A percentile compares a stretch with the other conserved stretches of the same genome.
Conservation (phyloP, 2,329 filamentous ascomycete genomes). For the Fusarium heterosporum region DNA sequence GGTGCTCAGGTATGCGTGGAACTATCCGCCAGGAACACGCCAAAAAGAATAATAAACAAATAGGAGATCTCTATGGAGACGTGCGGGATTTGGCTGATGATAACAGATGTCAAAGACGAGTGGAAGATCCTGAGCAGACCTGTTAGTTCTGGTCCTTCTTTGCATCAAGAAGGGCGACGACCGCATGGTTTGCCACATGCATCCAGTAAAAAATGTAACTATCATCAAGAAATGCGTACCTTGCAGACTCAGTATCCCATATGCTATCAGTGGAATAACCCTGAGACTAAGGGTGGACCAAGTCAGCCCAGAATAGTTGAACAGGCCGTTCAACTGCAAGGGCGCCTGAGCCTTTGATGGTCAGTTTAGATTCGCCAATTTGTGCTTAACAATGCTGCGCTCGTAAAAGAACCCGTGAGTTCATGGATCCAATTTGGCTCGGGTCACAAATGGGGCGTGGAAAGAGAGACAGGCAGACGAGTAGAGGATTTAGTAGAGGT, state of each 20-base stretch:
- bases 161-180: not conserved
- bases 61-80: slow-evolving; percentile 35
- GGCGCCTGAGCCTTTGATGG: slow-evolving; percentile 38
- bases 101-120: slow-evolving; percentile 14
- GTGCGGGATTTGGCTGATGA: slow-evolving; percentile 40
- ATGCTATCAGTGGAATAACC: slow-evolving; percentile 30
- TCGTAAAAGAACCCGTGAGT: slow-evolving; percentile 19
- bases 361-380: slow-evolving; percentile 34
- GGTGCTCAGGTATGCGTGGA: slow-evolving; percentile 35
- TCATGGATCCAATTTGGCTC: slow-evolving; percentile 21
- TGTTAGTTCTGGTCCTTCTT: slow-evolving; percentile 29
- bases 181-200: slow-evolving; percentile 20
- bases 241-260: slow-evolving; percentile 24
- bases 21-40: slow-evolving; percentile 34
- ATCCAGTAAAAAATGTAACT: slow-evolving; percentile 7
- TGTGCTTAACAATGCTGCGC: slow-evolving; percentile 21
- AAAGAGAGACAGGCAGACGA: slow-evolving; percentile 41
- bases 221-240: slow-evolving; percentile 31
- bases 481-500: slow-evolving; percentile 40
- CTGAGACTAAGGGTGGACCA: slow-evolving; percentile 37
- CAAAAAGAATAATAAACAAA: slow-evolving; percentile 36
- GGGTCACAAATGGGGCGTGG: slow-evolving; percentile 22
- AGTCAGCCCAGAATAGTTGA: slow-evolving; percentile 27
- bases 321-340: slow-evolving; percentile 34
- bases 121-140: slow-evolving; percentile 14